Evolutionary conservation across 352 stramenopile genomes (phyloP).

Genomic region (Phytophthora meadii): DNA sequence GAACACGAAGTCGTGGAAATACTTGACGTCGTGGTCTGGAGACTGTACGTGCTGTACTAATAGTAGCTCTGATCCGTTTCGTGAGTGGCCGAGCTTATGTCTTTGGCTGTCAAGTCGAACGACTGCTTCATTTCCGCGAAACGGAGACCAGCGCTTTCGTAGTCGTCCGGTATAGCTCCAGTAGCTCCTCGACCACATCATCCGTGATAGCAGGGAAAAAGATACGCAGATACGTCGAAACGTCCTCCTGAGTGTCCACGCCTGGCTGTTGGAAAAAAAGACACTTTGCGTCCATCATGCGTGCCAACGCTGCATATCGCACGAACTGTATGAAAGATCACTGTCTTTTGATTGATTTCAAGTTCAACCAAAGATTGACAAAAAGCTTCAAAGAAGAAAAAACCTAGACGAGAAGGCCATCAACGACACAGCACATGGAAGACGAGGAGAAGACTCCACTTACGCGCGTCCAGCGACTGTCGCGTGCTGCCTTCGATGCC

Average conservation of each 20-base stretch:
- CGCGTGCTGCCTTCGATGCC: too few relatives aligned
- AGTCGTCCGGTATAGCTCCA: constrained; percentile 31
- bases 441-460: too few relatives aligned
- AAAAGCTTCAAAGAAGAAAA: too few relatives aligned
- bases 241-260: constrained; percentile 25
- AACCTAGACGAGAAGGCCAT: too few relatives aligned
- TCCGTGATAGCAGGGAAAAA: constrained; percentile 34
- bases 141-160: constrained; percentile 30
- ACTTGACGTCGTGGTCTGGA: constrained; percentile 7
- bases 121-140: constrained; percentile 39
- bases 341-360: too few relatives aligned
- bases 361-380: too few relatives aligned
- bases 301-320: too few relatives aligned
- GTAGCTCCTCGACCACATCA: constrained; percentile 22
- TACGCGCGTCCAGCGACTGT: too few relatives aligned
- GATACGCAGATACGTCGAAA: constrained; percentile 31
- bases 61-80: constrained; percentile 35
- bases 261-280: too few relatives aligned
- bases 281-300: too few relatives aligned
- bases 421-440: too few relatives aligned
- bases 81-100: constrained; percentile 17
- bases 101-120: constrained; percentile 28
- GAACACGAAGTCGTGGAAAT: constrained; percentile 1
- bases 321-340: too few relatives aligned
- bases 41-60: constrained; percentile 33